Conservation (phyloP, 371 early-diverging fungal genomes). For the Amoeboradix gromovi region DNA sequence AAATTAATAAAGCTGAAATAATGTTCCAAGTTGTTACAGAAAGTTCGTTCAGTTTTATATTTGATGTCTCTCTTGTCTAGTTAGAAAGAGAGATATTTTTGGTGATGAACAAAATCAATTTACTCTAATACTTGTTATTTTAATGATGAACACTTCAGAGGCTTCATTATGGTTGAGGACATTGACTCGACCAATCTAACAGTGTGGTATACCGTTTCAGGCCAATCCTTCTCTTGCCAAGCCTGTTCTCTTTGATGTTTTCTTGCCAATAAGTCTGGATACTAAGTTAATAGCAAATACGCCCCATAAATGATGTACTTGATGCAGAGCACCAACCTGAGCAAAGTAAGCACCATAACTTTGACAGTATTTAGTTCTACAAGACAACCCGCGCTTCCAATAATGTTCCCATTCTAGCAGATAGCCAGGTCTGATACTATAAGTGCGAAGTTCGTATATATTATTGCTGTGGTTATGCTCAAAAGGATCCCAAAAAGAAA, state of each 20-base stretch:
- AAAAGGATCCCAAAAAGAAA: constrained; percentile 54
- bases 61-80: neutral
- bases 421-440: constrained; percentile 49
- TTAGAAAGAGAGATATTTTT: neutral
- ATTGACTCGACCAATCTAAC: constrained; percentile 48
- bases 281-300: constrained; percentile 6
- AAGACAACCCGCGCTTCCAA: constrained; percentile 51
- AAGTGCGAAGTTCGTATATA: constrained; percentile 65
- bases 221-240: constrained; percentile 77
- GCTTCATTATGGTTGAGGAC: constrained; percentile 48
- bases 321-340: constrained; percentile 54
- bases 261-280: constrained; percentile 48
- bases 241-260: constrained; percentile 60
- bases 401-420: constrained; percentile 70
- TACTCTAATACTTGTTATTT: constrained; percentile 6
- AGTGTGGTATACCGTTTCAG: constrained; percentile 63
- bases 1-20: constrained; percentile 14
- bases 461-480: constrained; percentile 32
- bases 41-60: too few relatives aligned
- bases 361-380: constrained; percentile 47
- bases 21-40: too few relatives aligned
- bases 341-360: constrained; percentile 86
- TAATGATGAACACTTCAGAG: constrained; percentile 28
- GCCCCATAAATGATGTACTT: constrained; percentile 75
- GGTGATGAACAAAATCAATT: neutral